A percentile compares a stretch with the other conserved stretches of the same genome.
These are phyloP conservation scores for Colletotrichum tabaci DNA, from an alignment of 2,329 filamentous ascomycete genomes.

Conservation along the genomic window DNA sequence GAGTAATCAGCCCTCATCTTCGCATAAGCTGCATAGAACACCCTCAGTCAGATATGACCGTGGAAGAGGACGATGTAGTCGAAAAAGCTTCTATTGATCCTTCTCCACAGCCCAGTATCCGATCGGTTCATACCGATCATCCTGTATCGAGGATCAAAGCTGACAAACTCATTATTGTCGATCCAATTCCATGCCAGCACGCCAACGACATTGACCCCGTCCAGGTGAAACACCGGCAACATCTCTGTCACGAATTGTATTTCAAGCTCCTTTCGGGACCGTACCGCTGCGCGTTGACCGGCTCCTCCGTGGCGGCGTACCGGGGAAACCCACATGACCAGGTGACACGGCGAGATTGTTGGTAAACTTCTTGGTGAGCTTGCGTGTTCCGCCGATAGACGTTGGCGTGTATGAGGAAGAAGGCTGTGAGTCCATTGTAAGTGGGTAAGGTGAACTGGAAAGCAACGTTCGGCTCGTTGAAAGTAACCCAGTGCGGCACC, in stretches of 20 bases:
- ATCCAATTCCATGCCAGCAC: slow-evolving; percentile 67
- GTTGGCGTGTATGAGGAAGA: slow-evolving; percentile 64
- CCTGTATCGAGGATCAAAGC: slow-evolving; percentile 69
- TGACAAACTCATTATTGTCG: slow-evolving; percentile 71
- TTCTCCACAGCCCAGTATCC: slow-evolving; percentile 59
- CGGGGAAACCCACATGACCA: slow-evolving; percentile 66
- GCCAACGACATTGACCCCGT: slow-evolving; percentile 68
- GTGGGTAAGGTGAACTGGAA: slow-evolving; percentile 52
- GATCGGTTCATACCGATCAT: slow-evolving; percentile 69
- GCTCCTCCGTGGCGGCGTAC: slow-evolving; percentile 60
- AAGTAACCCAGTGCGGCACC: slow-evolving; percentile 67
- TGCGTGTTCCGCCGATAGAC: slow-evolving; percentile 59
- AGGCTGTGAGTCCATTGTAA: slow-evolving; percentile 52
- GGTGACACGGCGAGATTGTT: slow-evolving; percentile 64
- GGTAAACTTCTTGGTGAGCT: slow-evolving; percentile 65
- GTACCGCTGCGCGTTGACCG: slow-evolving; percentile 61
- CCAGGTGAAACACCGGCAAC: slow-evolving; percentile 69
- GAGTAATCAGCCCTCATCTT: no score
- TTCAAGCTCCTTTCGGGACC: slow-evolving; percentile 69
- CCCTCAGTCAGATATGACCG: not conserved
- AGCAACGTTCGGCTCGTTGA: slow-evolving; percentile 66
- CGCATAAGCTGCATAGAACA: no score
- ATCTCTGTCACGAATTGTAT: slow-evolving; percentile 70
- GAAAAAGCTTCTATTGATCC: slow-evolving; percentile 72
- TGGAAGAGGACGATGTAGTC: slow-evolving; percentile 68